Conservation (phyloP, 208 protist genomes). For the Trypanosoma brucei region DNA sequence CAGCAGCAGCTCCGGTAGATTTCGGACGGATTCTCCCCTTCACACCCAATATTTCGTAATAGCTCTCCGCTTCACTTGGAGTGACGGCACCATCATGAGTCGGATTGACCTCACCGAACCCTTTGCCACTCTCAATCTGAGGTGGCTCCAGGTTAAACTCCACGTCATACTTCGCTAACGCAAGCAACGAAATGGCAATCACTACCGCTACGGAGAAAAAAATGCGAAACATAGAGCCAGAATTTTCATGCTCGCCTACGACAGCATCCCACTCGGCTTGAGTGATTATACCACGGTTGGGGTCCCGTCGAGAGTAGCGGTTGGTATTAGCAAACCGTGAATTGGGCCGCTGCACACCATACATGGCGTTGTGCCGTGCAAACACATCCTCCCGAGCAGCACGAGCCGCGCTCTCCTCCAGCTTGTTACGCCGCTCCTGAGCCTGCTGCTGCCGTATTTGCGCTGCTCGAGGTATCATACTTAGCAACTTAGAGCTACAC, state of each 20-base stretch:
- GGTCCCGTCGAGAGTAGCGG: slow-evolving; percentile 38
- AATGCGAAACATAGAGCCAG: slow-evolving; percentile 61
- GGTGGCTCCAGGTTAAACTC: slow-evolving; percentile 84
- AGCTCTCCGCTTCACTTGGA: slow-evolving; percentile 49
- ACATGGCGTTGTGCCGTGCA: slow-evolving; percentile 23
- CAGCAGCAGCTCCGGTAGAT: neutral
- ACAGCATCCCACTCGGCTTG: slow-evolving; percentile 71
- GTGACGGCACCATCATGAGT: slow-evolving; percentile 12
- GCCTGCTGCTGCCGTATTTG: slow-evolving; percentile 77
- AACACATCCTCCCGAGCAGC: slow-evolving; percentile 38
- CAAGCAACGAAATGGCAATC: slow-evolving; percentile 39
- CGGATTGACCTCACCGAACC: slow-evolving; percentile 53
- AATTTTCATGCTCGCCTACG: slow-evolving; percentile 72
- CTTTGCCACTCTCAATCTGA: slow-evolving; percentile 69
- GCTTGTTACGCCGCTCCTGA: slow-evolving; percentile 36
- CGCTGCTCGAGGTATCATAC: slow-evolving; percentile 69
- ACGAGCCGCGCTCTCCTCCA: slow-evolving; percentile 52
- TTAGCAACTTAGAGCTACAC: slow-evolving; percentile 6
- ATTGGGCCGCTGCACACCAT: slow-evolving; percentile 8
- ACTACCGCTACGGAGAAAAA: slow-evolving; percentile 56
- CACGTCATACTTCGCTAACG: slow-evolving; percentile 74
- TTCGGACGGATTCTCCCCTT: slow-evolving; percentile 38
- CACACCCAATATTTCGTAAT: slow-evolving; percentile 72
- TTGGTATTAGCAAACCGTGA: slow-evolving; percentile 26
- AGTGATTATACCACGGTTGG: slow-evolving; percentile 71